A percentile compares a stretch with the other conserved stretches of the same genome.
These are phyloP conservation scores for Clathrospora elynae DNA, from an alignment of 2,329 filamentous ascomycete genomes.

Conservation along the genomic window DNA sequence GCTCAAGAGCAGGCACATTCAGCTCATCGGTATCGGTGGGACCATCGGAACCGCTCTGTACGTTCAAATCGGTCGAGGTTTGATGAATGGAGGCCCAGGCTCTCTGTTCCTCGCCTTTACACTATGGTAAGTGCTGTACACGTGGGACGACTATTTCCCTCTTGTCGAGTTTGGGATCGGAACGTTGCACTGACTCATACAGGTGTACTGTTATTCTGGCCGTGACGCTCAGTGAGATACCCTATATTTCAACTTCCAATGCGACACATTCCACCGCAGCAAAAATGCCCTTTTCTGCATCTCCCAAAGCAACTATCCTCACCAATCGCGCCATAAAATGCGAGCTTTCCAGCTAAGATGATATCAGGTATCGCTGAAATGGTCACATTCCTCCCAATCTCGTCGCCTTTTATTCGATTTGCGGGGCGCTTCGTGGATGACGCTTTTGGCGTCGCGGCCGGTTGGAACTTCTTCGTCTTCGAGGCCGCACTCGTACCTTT, in stretches of 20 bases:
- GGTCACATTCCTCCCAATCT: slow-evolving; percentile 77
- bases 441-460: slow-evolving; percentile 72
- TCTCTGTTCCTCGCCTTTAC: slow-evolving; percentile 55
- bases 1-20: slow-evolving; percentile 54
- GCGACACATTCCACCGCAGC: slow-evolving; percentile 32
- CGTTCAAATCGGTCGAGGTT: slow-evolving; percentile 53
- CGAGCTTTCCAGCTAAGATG: slow-evolving; percentile 25
- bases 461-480: slow-evolving; percentile 76
- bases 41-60: slow-evolving; percentile 57
- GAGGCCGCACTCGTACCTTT: slow-evolving; percentile 71
- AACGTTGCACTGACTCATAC: slow-evolving; percentile 15
- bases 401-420: slow-evolving; percentile 78
- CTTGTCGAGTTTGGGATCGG: too few relatives aligned
- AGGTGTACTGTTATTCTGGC: slow-evolving; percentile 52
- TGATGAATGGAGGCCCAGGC: slow-evolving; percentile 55
- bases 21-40: slow-evolving; percentile 54
- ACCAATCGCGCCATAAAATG: slow-evolving; percentile 5
- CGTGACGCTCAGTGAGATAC: slow-evolving; percentile 48
- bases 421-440: slow-evolving; percentile 77
- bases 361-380: slow-evolving; percentile 68
- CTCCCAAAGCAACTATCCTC: slow-evolving; percentile 19
- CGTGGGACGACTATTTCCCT: too few relatives aligned
- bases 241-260: slow-evolving; percentile 23
- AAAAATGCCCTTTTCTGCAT: slow-evolving; percentile 16
- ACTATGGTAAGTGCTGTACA: slow-evolving; percentile 46